Conservation (phyloP, 768 basidiomycete species). For the Russula dissimulans region DNA sequence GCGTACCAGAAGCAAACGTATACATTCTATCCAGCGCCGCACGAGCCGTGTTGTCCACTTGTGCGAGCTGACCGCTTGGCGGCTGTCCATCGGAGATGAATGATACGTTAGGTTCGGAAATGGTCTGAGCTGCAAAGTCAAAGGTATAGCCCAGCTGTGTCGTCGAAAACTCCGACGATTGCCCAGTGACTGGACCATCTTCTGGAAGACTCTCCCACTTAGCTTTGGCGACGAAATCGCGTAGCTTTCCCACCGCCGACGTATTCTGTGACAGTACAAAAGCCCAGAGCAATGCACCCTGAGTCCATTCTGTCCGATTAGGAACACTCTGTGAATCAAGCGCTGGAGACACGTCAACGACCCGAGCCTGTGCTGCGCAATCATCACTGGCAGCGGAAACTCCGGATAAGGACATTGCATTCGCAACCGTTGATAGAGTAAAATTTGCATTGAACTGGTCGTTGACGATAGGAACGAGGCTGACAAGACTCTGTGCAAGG, state of each 20-base stretch:
- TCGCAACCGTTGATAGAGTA: slow-evolving; percentile 36
- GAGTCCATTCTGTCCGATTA: slow-evolving; percentile 49
- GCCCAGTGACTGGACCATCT: slow-evolving; percentile 34
- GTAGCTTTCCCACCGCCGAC: slow-evolving; percentile 31
- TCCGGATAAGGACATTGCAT: slow-evolving; percentile 42
- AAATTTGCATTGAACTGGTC: slow-evolving; percentile 38
- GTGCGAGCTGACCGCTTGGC: slow-evolving; percentile 34
- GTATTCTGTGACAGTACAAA: slow-evolving; percentile 43
- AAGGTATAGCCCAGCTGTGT: slow-evolving; percentile 44
- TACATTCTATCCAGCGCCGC: slow-evolving; percentile 49
- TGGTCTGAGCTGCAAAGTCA: slow-evolving; percentile 49
- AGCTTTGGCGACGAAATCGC: slow-evolving; percentile 38
- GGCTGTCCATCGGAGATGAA: slow-evolving; percentile 43
- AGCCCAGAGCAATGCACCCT: slow-evolving; percentile 52
- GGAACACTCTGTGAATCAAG: slow-evolving; percentile 33
- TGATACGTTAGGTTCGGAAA: slow-evolving; percentile 34
- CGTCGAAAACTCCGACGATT: slow-evolving; percentile 31
- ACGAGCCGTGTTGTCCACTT: slow-evolving; percentile 32
- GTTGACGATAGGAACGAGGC: slow-evolving; percentile 43
- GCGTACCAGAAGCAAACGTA: slow-evolving; percentile 47
- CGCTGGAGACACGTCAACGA: slow-evolving; percentile 45
- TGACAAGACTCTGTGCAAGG: slow-evolving; percentile 44
- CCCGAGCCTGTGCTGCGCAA: slow-evolving; percentile 44
- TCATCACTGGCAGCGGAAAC: slow-evolving; percentile 34
- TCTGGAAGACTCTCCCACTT: slow-evolving; percentile 37